Evolutionary conservation across 2,329 filamentous ascomycete species (phyloP).

Genomic region (Aureobasidium zeae): DNA sequence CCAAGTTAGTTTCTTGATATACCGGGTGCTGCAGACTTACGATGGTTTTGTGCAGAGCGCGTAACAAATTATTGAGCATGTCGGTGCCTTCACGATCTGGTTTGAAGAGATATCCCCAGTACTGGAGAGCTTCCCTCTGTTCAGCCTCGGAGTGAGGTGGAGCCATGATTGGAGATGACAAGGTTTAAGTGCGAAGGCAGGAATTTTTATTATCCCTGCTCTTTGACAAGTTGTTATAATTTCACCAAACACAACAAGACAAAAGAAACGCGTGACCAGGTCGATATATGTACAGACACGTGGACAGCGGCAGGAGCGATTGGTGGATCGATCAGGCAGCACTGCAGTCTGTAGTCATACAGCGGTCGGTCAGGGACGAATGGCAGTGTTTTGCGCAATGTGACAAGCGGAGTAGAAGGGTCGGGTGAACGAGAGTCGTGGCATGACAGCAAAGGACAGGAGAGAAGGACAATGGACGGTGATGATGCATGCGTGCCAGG

Average conservation of each 20-base stretch:
- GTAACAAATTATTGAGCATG: constrained; percentile 37
- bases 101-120: constrained; percentile 44
- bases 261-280: not conserved
- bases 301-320: not conserved
- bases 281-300: not conserved
- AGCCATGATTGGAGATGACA: constrained; percentile 1
- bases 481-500: not conserved
- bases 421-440: not conserved
- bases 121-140: constrained; percentile 37
- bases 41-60: constrained; percentile 39
- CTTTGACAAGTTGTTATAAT: no score
- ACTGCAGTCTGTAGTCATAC: constrained; percentile 13
- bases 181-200: no score
- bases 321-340: constrained; percentile 13
- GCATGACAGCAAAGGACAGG: not conserved
- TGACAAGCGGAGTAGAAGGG: not conserved
- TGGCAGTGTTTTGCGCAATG: not conserved
- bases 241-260: no score
- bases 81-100: constrained; percentile 43
- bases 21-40: no score
- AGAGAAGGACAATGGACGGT: not conserved
- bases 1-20: no score
- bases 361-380: no score
- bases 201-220: no score
- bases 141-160: constrained; percentile 18